Base-by-base conservation (phyloP, 257 asterid genomes). In the Lavandula angustifolia region DNA sequence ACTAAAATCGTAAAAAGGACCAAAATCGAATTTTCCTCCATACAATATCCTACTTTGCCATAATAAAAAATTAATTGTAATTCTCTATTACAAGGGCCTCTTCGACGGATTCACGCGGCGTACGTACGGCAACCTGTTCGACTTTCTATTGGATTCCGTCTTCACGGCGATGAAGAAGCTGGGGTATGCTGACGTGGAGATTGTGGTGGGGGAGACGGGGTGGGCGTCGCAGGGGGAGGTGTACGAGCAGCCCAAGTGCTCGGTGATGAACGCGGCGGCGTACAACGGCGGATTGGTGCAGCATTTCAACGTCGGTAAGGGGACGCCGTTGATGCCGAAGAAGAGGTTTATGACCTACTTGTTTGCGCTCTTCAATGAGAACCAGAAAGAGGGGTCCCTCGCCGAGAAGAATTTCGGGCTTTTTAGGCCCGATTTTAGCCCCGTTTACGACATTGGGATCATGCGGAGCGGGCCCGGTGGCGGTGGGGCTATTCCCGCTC, bases 391-490 rank as follows among this genome's bases (percentile, higher is more conserved):
- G 22, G 98, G 98, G 4, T 69, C 95, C 1, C 3, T 60, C 14
- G 82, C 95, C 0, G 96, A 92, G 83, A 82, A 68, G 80, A 92
- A 85, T 6, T 92, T 91, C 79, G 98, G 98, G 44, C 80, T 92
- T 48, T 89, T 92, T 59, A 53, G 76, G 10, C 92, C 88, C 2
- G 95, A 87, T 74, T 82, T 89, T 37, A 79, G 79, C 41, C 67
- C 88, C 0, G 96, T 85, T 7, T 92, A 89, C 55, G 89, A 85
- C 32, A 52, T 68, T 12, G 98, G 96, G 0, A 51, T 92, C 48
- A 53, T 92, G 87, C 82, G 84, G 27, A 2, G 1, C 27, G 27
- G 27, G 27, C 27, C 27, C 1, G 27, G 27, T 22, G 27, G 27
- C 5, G 67, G 47, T 0, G 88, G 81, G 40, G 64, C 18, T n/a